Evolutionary conservation across 1,284 basidiomycete genomes (phyloP), one percentile per base, ranked within the genome.

Genomic region (Moesziomyces sp.): DNA sequence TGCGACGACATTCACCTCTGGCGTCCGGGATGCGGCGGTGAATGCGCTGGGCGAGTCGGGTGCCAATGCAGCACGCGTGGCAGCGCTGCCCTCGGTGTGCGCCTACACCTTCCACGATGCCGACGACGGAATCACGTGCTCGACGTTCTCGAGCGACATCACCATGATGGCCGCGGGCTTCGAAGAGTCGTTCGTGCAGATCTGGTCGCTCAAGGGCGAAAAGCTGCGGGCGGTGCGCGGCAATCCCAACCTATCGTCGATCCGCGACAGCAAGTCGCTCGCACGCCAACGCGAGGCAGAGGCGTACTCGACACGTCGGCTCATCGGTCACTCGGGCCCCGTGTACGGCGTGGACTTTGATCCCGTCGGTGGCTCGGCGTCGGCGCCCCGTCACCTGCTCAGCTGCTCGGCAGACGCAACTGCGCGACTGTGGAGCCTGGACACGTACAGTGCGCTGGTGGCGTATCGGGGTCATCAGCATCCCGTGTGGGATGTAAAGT

Each of bases 401-500:
- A 97, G 94, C 23, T 89, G 91, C 3, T 97, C 94, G n/a, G 93
- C 94, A 52, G 97, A 99, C 84, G 89, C 92, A 1, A 97, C 95
- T 0, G 87, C 91, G 28, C 90, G 97, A 16, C 85, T 99, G 19
- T 99, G 97, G 97, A 96, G 93, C 13, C 87, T 98, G 84, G 94
- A 99, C 78, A 97, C 96, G 1, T 91, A 93, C 87, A 89, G 92
- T 23, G 97, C 97, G 76, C 86, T 99, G 9, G 94, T 95, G 5
- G 93, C 92, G 7, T 99, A 96, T 84, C 89, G 94, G 21, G 97
- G 97, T 0, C 97, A 99, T 82, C 91, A 96, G 83, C 95, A 97
- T 84, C 95, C 97, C 0, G 91, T 99, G 0, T 99, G 97, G 97
- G 95, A 98, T 78, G 93, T 97, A 10, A 91, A 97, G 83, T 99